Evolutionary conservation across 345 rosid species (phyloP), one percentile per base, ranked within the genome.

Genomic region (Camelina neglecta): DNA sequence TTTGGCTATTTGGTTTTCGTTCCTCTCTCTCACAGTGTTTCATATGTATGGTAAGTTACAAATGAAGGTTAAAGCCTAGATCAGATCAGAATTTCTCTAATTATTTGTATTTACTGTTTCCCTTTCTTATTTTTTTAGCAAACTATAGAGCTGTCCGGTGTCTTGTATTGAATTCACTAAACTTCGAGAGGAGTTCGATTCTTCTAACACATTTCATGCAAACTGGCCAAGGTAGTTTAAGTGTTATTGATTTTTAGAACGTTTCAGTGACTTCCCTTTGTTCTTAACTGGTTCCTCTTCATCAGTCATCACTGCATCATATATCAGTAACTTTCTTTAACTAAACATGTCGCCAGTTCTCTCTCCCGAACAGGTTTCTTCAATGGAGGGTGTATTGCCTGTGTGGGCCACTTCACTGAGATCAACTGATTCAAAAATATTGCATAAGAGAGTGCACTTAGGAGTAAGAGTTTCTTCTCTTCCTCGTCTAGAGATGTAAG

Each of bases 61-160:
- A 23, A 39, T 45, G 54, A 1, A 55, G 13, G 8, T 41, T 53
- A 42, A 57, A 60, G 24, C 60, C 23, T 12, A 36, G 54, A 48
- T 56, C 42, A 63, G 4, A 65, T 13, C 12, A 38, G 15, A 26
- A 24, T 11, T 24, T 47, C 26, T 73, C 61, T 60, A 23, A 10
- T 20, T 50, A 1, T 41, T 29, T 31, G 69, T 54, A 60, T 58
- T 11, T 20, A 50, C 53, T 59, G 51, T 48, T 58, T 74, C 39
- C 11, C 4, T 13, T 65, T 33, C 23, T 63, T 20, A 4, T 60
- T 20, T 48, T 9, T 75, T 23, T 82, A 91, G 98, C 98, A 81
- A 93, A 93, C 82, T 91, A 88, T 81, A 91, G 80, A 86, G 98
- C 98, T 77, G 98, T 93, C 55, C 77, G 85, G 51, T 93, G 97